Conservation (phyloP, 2,329 filamentous ascomycete species). For the Chaetothyriales sp. region DNA sequence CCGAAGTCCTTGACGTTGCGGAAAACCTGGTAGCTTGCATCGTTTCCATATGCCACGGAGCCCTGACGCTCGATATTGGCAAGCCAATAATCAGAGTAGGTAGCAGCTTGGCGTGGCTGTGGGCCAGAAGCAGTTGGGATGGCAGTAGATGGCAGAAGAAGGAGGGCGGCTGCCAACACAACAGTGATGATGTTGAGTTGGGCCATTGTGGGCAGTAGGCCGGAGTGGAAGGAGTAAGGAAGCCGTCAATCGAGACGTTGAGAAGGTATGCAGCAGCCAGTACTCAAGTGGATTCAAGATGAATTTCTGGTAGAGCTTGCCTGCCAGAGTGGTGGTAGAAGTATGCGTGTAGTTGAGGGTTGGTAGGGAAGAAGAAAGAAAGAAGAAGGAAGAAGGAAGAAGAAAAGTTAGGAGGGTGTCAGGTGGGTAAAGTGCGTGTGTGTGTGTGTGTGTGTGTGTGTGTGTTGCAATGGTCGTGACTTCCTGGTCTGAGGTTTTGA, state of each 20-base stretch:
- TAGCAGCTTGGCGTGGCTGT: background rate
- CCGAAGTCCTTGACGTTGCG: conserved; percentile 66
- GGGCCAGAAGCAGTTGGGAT: background rate
- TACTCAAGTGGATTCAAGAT: background rate
- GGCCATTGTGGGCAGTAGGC: background rate
- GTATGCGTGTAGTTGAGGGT: background rate
- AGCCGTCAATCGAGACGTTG: background rate
- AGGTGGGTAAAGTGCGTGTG: background rate
- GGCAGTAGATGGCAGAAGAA: background rate
- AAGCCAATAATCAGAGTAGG: conserved; percentile 48
- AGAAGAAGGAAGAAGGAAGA: background rate
- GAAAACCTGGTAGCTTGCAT: conserved; percentile 51
- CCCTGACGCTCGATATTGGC: conserved; percentile 55
- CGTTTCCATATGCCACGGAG: conserved; percentile 42
- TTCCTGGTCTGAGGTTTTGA: background rate
- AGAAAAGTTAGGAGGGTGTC: background rate
- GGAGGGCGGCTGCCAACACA: background rate
- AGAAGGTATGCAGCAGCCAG: background rate
- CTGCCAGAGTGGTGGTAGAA: background rate
- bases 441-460: too few species aligned
- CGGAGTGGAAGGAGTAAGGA: background rate
- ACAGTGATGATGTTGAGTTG: background rate
- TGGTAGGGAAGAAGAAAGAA: background rate
- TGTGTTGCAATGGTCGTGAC: too few species aligned
- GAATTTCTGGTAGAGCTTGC: background rate